A percentile compares a stretch with the other conserved stretches of the same genome.
Conservation (phyloP, 148 eudicot species). For the Diospyros lotus region DNA sequence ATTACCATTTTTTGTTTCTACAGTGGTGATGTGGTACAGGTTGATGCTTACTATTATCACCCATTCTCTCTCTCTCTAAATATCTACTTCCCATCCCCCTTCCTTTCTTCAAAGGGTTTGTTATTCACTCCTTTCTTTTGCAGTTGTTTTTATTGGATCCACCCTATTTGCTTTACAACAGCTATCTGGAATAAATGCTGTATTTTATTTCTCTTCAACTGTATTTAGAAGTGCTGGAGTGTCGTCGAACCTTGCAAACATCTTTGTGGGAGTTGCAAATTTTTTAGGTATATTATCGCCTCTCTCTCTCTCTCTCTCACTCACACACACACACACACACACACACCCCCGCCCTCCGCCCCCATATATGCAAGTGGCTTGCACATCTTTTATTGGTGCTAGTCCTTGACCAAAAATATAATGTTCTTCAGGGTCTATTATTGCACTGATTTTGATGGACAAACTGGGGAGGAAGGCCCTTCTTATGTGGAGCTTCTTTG, state of each 20-base stretch:
- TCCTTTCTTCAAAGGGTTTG: background rate
- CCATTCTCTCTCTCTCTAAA: background rate
- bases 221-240: conserved; percentile 80
- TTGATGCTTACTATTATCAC: background rate
- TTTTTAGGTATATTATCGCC: conserved; percentile 42
- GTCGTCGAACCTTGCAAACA: conserved; percentile 64
- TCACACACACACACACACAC: too few species aligned
- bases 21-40: too few species aligned
- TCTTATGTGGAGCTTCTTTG: conserved; percentile 74
- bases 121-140: conserved; percentile 26
- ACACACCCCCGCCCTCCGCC: background rate
- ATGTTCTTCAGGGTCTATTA: conserved; percentile 52
- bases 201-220: conserved; percentile 87
- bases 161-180: conserved; percentile 81
- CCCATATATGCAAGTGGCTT: background rate
- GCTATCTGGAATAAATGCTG: conserved; percentile 89
- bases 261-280: conserved; percentile 64
- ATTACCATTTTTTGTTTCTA: too few species aligned
- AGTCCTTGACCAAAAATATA: background rate
- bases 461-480: conserved; percentile 82
- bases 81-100: background rate
- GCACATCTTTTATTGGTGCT: background rate
- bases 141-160: conserved; percentile 87
- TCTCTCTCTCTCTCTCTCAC: too few species aligned
- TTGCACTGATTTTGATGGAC: conserved; percentile 81